Percentiles rank a stretch among this genome's conserved stretches.
Conservation (phyloP, 148 eudicot species). For the Rhododendron simsii region DNA sequence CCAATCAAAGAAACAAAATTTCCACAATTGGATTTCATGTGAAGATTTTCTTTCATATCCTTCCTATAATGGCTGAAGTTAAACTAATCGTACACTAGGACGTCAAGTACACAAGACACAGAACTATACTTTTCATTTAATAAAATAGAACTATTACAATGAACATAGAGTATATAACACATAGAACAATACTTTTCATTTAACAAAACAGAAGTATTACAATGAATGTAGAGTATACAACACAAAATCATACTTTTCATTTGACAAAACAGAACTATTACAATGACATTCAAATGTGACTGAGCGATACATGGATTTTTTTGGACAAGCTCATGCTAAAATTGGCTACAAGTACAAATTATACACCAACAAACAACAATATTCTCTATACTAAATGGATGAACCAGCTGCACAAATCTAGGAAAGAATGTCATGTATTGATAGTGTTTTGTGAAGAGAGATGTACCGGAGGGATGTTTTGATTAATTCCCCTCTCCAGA, state of each 20-base stretch:
- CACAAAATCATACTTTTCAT: not conserved
- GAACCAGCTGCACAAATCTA: not conserved
- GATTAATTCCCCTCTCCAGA: constrained; percentile 27
- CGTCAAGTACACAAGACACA: not conserved
- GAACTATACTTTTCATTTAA: not conserved
- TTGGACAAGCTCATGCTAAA: not conserved
- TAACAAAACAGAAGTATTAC: not conserved
- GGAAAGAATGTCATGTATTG: not conserved
- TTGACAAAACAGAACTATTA: not conserved
- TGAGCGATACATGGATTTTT: not conserved
- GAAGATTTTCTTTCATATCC: not conserved
- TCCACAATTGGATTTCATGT: not conserved
- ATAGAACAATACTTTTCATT: not conserved
- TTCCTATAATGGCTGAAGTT: not conserved
- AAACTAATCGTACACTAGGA: not conserved
- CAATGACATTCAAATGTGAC: not conserved
- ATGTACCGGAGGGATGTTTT: not conserved
- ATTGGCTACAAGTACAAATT: not conserved
- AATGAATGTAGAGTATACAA: not conserved
- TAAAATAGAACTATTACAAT: not conserved
- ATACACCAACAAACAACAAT: not conserved
- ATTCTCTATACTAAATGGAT: not conserved
- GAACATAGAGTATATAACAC: not conserved
- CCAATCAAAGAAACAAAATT: no score
- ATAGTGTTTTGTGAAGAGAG: not conserved